Percentiles rank a stretch among this genome's conserved stretches.
Conservation (phyloP, 257 asterid species). For the Fraxinus pennsylvanica region DNA sequence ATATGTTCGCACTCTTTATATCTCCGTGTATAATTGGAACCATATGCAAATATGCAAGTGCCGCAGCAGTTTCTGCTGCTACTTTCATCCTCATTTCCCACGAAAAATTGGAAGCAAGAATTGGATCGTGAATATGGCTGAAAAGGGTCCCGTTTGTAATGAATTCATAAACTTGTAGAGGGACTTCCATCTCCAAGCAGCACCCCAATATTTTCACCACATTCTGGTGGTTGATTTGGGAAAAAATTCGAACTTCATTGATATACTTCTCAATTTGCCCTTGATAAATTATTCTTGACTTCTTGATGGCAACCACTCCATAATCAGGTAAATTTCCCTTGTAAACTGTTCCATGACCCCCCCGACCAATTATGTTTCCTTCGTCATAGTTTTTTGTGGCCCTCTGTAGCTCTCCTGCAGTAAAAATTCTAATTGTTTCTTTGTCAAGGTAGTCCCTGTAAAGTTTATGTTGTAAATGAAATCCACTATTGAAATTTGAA, state of each 20-base stretch:
- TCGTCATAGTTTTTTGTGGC: conserved; percentile 43
- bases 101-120: conserved; percentile 29
- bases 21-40: conserved; percentile 43
- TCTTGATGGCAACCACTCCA: conserved; percentile 37
- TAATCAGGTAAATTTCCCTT: conserved; percentile 39
- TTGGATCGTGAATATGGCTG: conserved; percentile 30
- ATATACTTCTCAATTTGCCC: conserved; percentile 41
- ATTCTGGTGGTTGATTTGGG: conserved; percentile 43
- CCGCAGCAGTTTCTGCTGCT: conserved; percentile 42
- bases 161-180: conserved; percentile 42
- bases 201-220: conserved; percentile 48
- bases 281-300: conserved; percentile 28
- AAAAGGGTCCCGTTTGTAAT: conserved; percentile 38
- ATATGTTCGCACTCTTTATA: conserved; percentile 43
- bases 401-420: conserved; percentile 35
- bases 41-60: conserved; percentile 46
- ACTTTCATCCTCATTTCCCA: conserved; percentile 46
- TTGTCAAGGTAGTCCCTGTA: conserved; percentile 18
- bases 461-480: conserved; percentile 29
- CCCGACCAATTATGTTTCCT: conserved; percentile 36
- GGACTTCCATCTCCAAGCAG: conserved; percentile 45
- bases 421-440: conserved; percentile 30
- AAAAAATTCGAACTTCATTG: conserved; percentile 37
- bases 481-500: conserved; percentile 38
- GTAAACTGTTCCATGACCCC: conserved; percentile 38